phyloP scores from a whole-genome alignment of 129 eudicot genomes.

The Chrysanthemum lavandulifolium region DNA sequence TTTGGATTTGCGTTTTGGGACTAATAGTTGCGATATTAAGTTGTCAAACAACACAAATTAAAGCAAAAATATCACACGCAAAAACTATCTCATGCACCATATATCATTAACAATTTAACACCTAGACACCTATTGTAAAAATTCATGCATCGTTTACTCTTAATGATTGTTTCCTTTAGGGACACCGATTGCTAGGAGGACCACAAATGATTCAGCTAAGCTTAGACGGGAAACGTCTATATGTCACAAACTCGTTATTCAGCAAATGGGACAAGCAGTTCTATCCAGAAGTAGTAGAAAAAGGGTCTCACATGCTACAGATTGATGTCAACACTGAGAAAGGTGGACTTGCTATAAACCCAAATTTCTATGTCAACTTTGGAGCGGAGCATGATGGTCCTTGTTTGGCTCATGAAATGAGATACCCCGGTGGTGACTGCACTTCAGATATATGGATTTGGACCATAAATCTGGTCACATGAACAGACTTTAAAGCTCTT shows the following conservation, averaged over 20 bases:
- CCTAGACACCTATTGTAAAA: background rate
- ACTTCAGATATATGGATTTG: conserved; percentile 95
- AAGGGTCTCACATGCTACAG: conserved; percentile 88
- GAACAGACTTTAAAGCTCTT: conserved; percentile 1
- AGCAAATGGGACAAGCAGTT: conserved; percentile 95
- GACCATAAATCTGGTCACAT: conserved; percentile 17
- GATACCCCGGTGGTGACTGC: conserved; percentile 99
- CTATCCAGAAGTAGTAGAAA: conserved; percentile 81
- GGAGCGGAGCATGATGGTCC: conserved; percentile 92
- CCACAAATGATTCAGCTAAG: conserved; percentile 98
- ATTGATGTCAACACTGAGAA: conserved; percentile 79
- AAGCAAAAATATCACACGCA: background rate
- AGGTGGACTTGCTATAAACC: conserved; percentile 80
- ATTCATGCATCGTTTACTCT: background rate
- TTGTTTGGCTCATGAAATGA: conserved; percentile 95
- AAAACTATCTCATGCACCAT: background rate
- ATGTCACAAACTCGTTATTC: conserved; percentile 84
- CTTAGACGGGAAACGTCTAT: conserved; percentile 87
- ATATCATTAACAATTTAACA: background rate
- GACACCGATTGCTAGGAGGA: conserved; percentile 81
- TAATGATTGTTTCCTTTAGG: conserved; percentile 36
- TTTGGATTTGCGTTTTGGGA: too few relatives aligned
- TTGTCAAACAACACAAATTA: too few relatives aligned
- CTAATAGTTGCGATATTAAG: too few relatives aligned
- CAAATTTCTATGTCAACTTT: conserved; percentile 80